Percentiles rank a stretch among this genome's conserved stretches.
These are phyloP conservation scores for Rubus idaeus DNA, from an alignment of 306 rosid genomes.

Conservation along the genomic window DNA sequence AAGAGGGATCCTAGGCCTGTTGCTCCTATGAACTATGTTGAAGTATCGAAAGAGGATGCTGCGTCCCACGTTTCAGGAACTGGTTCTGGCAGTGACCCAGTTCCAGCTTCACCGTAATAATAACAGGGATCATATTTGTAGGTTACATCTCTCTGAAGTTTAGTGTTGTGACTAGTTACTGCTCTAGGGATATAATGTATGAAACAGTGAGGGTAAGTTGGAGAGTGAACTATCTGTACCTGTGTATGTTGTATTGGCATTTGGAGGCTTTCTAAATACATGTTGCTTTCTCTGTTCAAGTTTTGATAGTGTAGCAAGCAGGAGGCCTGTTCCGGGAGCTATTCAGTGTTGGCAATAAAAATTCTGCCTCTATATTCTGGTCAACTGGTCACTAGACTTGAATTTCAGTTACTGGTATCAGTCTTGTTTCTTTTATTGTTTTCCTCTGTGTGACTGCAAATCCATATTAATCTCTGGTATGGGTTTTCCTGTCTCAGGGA, in stretches of 20 bases:
- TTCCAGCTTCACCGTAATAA: slow-evolving; percentile 64
- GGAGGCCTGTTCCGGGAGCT: not conserved
- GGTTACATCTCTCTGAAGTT: slow-evolving; percentile 35
- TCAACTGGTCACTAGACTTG: not conserved
- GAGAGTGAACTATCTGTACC: slow-evolving; percentile 37
- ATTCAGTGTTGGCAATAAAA: not conserved
- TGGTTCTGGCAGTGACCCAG: slow-evolving; percentile 57
- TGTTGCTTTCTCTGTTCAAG: slow-evolving; percentile 24
- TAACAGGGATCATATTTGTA: slow-evolving; percentile 16
- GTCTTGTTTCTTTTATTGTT: not conserved
- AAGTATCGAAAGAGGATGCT: slow-evolving; percentile 80
- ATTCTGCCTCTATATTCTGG: not conserved
- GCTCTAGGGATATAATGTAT: slow-evolving; percentile 55
- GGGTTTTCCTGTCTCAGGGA: not conserved
- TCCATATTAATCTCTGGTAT: not conserved
- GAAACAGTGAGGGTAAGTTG: slow-evolving; percentile 42
- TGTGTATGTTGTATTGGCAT: slow-evolving; percentile 43
- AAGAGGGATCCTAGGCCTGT: slow-evolving; percentile 66
- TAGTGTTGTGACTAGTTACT: slow-evolving; percentile 53
- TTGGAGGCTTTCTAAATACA: slow-evolving; percentile 40
- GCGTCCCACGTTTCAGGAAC: slow-evolving; percentile 55
- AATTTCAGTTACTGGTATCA: not conserved
- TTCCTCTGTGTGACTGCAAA: not conserved
- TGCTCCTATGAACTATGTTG: slow-evolving; percentile 85
- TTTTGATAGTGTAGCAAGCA: slow-evolving; percentile 22